Evolutionary conservation across 805 yeast genomes (phyloP).

Genomic region (Isabelozyma heimii): DNA sequence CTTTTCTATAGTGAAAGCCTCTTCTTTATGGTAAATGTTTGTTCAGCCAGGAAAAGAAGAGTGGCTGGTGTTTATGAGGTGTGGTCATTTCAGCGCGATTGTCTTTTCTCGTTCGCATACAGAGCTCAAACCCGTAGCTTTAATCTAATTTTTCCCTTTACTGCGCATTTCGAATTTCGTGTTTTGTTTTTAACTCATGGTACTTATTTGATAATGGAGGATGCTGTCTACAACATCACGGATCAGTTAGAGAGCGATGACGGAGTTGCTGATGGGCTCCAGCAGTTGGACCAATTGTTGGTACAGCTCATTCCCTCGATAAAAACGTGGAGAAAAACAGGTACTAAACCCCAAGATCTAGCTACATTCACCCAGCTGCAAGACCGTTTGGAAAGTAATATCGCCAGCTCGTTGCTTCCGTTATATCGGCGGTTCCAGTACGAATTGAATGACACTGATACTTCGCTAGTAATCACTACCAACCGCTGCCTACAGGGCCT

Average conservation of each 20-base stretch:
- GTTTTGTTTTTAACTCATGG: neutral
- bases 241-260: neutral
- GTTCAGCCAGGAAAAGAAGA: too few species aligned
- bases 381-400: slow-evolving; percentile 51
- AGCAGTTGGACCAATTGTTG: slow-evolving; percentile 3
- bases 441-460: neutral
- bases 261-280: neutral
- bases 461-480: slow-evolving; percentile 9
- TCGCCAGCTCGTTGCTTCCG: slow-evolving; percentile 34
- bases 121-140: too few species aligned
- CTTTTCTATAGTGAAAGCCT: too few species aligned
- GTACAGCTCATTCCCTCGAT: slow-evolving; percentile 9
- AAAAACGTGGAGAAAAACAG: slow-evolving; percentile 4
- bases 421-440: slow-evolving; percentile 7
- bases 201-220: neutral
- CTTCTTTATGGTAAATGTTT: too few species aligned
- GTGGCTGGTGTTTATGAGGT: too few species aligned
- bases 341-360: slow-evolving; percentile 1
- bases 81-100: too few species aligned
- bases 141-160: neutral
- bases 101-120: too few species aligned
- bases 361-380: slow-evolving; percentile 44
- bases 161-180: neutral
- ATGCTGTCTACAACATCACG: neutral
- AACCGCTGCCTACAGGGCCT: slow-evolving; percentile 55